Evolutionary conservation across 1,284 basidiomycete species (phyloP).

Genomic region (Rhodotorula sp.): DNA sequence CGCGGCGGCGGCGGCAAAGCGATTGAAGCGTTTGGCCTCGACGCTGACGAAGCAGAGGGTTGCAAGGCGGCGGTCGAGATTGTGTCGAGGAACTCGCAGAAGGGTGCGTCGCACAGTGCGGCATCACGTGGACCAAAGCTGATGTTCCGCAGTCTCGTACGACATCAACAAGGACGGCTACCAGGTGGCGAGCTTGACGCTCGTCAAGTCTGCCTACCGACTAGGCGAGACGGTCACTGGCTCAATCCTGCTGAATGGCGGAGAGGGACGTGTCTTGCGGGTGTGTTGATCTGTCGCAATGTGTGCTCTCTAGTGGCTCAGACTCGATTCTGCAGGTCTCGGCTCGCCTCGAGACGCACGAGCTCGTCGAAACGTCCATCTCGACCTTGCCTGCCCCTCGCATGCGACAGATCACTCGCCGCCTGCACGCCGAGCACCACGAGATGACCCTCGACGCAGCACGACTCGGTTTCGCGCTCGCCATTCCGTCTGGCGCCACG

Average conservation of each 20-base stretch:
- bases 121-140: background rate
- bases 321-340: slow-evolving; percentile 59
- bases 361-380: slow-evolving; percentile 64
- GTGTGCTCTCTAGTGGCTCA: background rate
- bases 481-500: slow-evolving; percentile 83
- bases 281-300: slow-evolving; percentile 52
- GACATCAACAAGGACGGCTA: slow-evolving; percentile 88
- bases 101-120: slow-evolving; percentile 57
- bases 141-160: slow-evolving; percentile 66
- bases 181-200: slow-evolving; percentile 81
- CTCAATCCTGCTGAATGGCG: slow-evolving; percentile 77
- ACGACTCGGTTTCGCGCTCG: slow-evolving; percentile 76
- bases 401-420: slow-evolving; percentile 52
- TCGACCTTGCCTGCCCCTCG: slow-evolving; percentile 53
- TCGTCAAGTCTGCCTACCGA: slow-evolving; percentile 81
- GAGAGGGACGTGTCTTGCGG: slow-evolving; percentile 64
- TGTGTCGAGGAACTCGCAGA: slow-evolving; percentile 79
- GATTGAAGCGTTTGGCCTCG: slow-evolving; percentile 46
- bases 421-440: slow-evolving; percentile 79
- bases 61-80: slow-evolving; percentile 90
- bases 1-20: background rate
- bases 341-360: slow-evolving; percentile 79
- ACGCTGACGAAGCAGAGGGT: slow-evolving; percentile 59
- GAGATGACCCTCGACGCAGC: slow-evolving; percentile 68
- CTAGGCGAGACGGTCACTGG: slow-evolving; percentile 85